Evolutionary conservation across 129 eudicot species (phyloP), one percentile per base, ranked within the genome.

Genomic region (Logfia minima): DNA sequence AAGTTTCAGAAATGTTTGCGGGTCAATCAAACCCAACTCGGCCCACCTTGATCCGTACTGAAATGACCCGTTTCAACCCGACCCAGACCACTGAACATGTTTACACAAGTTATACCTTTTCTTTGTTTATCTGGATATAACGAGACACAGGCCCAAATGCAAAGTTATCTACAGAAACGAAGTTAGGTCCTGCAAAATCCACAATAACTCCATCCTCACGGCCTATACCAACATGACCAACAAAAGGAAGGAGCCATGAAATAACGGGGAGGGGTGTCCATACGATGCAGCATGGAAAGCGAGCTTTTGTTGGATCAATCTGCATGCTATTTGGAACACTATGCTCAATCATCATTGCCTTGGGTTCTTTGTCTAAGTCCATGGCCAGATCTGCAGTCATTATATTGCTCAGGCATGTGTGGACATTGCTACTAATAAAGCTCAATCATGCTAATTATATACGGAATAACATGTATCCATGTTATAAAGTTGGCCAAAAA

Each of bases 231-330:
- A 88, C 80, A 74, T 90, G 98, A 32, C 98, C 97, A 23, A 93
- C 83, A 52, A 88, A 93, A 74, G 98, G 98, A 66, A 88, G 77
- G 56, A 93, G 84, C 96, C 98, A 93, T 59, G 98, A 93, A 37
- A 93, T 67, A 32, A 90, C 90, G 5, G 98, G 98, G 77, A 93
- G 92, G 0, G 98, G 98, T 18, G 98, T 79, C 98, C 98, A 93
- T 4, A 93, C 98, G 24, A 93, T 82, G 82, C 96, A 93, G 68
- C 83, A 86, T 4, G 98, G 98, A 71, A 93, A 93, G n/a, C 98
- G 87, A 32, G 85, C 88, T 74, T 86, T 85, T 55, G 74, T 29
- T 39, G 92, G 92, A 87, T 93, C 91, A 69, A 93, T 90, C 79
- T 84, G 89, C 80, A 78, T 76, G 39, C 78, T 19, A 6, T 75